Conservation (phyloP, 1,284 basidiomycete genomes). For the Gymnopus androsaceus region DNA sequence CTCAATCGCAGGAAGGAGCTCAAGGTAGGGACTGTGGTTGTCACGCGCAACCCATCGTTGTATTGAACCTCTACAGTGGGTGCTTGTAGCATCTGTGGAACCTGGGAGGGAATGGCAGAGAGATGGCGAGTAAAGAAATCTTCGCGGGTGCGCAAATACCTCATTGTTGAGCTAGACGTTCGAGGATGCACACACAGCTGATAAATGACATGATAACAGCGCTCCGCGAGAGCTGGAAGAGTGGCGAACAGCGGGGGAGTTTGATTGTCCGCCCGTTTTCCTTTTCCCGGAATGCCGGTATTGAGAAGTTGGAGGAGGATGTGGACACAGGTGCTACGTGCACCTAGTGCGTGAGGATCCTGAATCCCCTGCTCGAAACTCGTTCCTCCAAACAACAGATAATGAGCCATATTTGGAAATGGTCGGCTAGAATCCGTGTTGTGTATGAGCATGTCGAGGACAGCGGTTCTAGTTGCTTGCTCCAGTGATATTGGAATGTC, state of each 20-base stretch:
- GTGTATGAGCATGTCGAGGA: slow-evolving; percentile 85
- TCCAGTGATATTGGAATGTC: slow-evolving; percentile 48
- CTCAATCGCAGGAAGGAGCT: slow-evolving; percentile 82
- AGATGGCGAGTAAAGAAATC: slow-evolving; percentile 90
- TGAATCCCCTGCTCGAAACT: slow-evolving; percentile 62
- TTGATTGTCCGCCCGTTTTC: slow-evolving; percentile 38
- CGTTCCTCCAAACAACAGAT: slow-evolving; percentile 77
- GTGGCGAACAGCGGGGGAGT: slow-evolving; percentile 60
- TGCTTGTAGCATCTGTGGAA: slow-evolving; percentile 48
- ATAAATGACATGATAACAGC: slow-evolving; percentile 81
- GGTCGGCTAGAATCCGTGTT: slow-evolving; percentile 68
- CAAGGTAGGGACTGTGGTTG: slow-evolving; percentile 74
- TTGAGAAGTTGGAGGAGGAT: slow-evolving; percentile 80
- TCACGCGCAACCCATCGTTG: slow-evolving; percentile 70
- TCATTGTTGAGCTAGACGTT: slow-evolving; percentile 82
- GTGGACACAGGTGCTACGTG: slow-evolving; percentile 76
- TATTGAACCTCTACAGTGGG: slow-evolving; percentile 72
- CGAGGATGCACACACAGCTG: slow-evolving; percentile 86
- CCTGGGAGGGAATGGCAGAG: slow-evolving; percentile 66
- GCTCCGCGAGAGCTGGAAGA: slow-evolving; percentile 84
- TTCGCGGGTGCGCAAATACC: slow-evolving; percentile 87
- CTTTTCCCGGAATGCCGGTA: slow-evolving; percentile 59
- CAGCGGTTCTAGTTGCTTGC: slow-evolving; percentile 75
- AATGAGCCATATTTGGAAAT: slow-evolving; percentile 89
- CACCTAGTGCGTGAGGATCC: slow-evolving; percentile 74